Evolutionary conservation across 805 yeast species (phyloP).

Genomic region (Candida golubevii): DNA sequence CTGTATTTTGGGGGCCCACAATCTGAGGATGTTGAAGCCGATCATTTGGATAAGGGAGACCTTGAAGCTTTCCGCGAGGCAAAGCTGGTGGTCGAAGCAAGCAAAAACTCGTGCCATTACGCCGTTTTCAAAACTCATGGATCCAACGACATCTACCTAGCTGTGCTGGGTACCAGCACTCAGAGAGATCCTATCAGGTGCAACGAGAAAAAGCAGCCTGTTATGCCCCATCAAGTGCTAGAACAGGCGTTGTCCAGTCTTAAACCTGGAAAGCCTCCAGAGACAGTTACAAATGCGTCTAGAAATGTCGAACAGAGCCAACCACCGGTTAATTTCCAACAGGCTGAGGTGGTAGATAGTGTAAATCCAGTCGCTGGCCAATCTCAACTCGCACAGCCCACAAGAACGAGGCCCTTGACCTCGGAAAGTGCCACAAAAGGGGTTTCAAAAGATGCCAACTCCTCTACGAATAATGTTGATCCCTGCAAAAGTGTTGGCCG

Average conservation of each 20-base stretch:
- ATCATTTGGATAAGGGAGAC: slow-evolving; percentile 4
- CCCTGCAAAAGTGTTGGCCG: not conserved
- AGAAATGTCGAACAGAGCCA: not conserved
- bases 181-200: slow-evolving; percentile 32
- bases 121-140: slow-evolving; percentile 23
- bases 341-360: not conserved
- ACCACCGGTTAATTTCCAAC: not conserved
- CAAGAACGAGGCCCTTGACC: not conserved
- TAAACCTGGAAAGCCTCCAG: not conserved
- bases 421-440: not conserved
- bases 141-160: slow-evolving; percentile 20
- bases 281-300: not conserved
- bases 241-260: slow-evolving; percentile 22
- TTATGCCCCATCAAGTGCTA: slow-evolving; percentile 32
- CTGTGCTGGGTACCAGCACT: slow-evolving; percentile 33
- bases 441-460: not conserved
- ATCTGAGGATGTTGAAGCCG: slow-evolving; percentile 1
- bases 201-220: slow-evolving; percentile 27
- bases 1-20: not conserved
- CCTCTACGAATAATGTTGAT: not conserved
- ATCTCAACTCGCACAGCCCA: not conserved
- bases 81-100: slow-evolving; percentile 28
- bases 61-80: slow-evolving; percentile 24
- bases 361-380: not conserved
- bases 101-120: slow-evolving; percentile 31